A percentile compares a stretch with the other conserved stretches of the same genome.
phyloP scores from a whole-genome alignment of 306 rosid species.

The Glycine soja region DNA sequence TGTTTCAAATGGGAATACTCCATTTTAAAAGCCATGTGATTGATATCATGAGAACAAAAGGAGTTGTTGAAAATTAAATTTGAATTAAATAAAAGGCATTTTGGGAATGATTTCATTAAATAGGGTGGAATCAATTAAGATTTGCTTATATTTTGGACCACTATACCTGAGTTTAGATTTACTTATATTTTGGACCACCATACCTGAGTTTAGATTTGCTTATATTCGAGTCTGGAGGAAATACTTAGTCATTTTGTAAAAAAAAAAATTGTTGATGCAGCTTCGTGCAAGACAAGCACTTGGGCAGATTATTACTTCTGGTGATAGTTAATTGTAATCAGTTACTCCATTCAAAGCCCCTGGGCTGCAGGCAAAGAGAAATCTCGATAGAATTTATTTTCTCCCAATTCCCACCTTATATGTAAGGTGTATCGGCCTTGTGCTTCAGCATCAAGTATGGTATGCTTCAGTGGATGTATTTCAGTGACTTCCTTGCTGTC shows the following conservation, averaged over 20 bases:
- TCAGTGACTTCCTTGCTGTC: conserved; percentile 40
- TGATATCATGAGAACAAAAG: background rate
- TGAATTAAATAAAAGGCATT: background rate
- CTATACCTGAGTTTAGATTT: background rate
- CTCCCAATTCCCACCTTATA: conserved; percentile 27
- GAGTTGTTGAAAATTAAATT: background rate
- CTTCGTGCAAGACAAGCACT: conserved; percentile 75
- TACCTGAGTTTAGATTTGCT: background rate
- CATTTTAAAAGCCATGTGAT: background rate
- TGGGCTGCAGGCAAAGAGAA: conserved; percentile 38
- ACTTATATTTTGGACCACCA: background rate
- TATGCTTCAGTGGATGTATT: conserved; percentile 49
- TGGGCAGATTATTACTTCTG: conserved; percentile 61
- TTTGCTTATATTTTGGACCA: background rate
- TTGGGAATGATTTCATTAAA: background rate
- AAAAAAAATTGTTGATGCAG: conserved; percentile 62
- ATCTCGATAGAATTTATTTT: conserved; percentile 42
- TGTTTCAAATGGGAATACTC: background rate
- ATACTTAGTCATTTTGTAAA: conserved; percentile 36
- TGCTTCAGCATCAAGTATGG: conserved; percentile 56
- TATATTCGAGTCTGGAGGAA: background rate
- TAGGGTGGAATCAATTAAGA: background rate
- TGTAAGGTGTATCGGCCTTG: conserved; percentile 42
- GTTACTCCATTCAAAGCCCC: conserved; percentile 23
- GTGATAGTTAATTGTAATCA: conserved; percentile 56